Evolutionary conservation across 1,139 yeast genomes (phyloP).

Genomic region (Magnusiomyces paraingens): DNA sequence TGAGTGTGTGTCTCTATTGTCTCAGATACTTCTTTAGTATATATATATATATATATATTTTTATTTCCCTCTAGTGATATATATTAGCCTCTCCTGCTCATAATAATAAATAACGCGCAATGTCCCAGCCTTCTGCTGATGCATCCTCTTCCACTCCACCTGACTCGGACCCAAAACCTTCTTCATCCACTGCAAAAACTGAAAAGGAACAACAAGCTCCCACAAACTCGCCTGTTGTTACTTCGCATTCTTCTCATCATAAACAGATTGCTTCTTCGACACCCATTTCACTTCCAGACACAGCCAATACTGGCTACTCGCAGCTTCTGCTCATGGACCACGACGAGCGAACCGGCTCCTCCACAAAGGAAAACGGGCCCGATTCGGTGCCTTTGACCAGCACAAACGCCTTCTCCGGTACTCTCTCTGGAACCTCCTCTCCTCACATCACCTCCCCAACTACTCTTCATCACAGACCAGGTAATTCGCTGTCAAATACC

Average conservation of each 20-base stretch:
- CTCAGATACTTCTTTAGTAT: neutral
- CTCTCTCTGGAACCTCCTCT: no score
- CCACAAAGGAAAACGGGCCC: neutral
- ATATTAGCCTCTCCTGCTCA: neutral
- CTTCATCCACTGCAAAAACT: neutral
- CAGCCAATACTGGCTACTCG: slow-evolving; percentile 1
- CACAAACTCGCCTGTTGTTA: neutral
- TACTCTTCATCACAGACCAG: no score
- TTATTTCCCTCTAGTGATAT: neutral
- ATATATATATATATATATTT: no score
- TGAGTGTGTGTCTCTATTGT: neutral
- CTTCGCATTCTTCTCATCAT: neutral
- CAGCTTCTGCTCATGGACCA: slow-evolving; percentile 92
- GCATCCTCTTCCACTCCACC: neutral
- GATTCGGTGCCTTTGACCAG: slow-evolving; percentile 1
- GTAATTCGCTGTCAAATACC: no score
- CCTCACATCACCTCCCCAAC: no score
- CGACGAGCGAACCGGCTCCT: slow-evolving; percentile 41
- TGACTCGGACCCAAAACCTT: neutral
- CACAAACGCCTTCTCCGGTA: neutral
- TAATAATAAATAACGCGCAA: neutral
- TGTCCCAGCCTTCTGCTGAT: neutral
- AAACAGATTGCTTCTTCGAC: neutral
- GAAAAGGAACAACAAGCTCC: neutral
- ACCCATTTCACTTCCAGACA: neutral